These are phyloP conservation scores for Pisolithus thermaeus DNA, from an alignment of 1,284 basidiomycete genomes.

Conservation along the genomic window DNA sequence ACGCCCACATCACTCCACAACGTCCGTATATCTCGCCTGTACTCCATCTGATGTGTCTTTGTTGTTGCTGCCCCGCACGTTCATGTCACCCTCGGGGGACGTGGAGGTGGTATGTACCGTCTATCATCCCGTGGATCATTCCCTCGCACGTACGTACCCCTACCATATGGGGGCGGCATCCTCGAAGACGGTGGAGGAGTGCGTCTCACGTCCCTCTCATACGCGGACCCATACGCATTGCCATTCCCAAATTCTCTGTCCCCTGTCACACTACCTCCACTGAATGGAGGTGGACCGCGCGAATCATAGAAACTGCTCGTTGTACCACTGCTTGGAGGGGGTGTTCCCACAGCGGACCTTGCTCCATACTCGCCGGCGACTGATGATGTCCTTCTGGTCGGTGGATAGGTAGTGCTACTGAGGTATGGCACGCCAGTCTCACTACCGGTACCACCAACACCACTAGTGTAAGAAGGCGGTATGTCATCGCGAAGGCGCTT, in stretches of 20 bases:
- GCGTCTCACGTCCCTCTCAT: conserved; percentile 18
- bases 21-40: too few species aligned
- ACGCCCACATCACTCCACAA: too few species aligned
- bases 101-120: conserved; percentile 21
- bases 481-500: conserved; percentile 33
- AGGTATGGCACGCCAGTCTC: neutral
- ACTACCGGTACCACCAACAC: conserved; percentile 1
- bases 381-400: conserved; percentile 14
- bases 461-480: conserved; percentile 12
- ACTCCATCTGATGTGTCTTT: neutral
- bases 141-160: conserved; percentile 13
- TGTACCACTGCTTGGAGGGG: conserved; percentile 10
- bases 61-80: neutral
- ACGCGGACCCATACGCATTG: conserved; percentile 13
- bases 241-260: conserved; percentile 21
- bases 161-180: conserved; percentile 15
- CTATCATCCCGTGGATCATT: conserved; percentile 22
- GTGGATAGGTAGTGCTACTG: conserved; percentile 24
- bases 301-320: conserved; percentile 23
- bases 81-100: conserved; percentile 6
- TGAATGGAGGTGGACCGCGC: conserved; percentile 8
- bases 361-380: conserved; percentile 10
- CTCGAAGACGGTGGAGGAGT: conserved; percentile 11
- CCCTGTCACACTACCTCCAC: neutral
- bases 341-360: conserved; percentile 14